Conservation (phyloP, 805 yeast genomes). For the Ogataea nitratoaversa region DNA sequence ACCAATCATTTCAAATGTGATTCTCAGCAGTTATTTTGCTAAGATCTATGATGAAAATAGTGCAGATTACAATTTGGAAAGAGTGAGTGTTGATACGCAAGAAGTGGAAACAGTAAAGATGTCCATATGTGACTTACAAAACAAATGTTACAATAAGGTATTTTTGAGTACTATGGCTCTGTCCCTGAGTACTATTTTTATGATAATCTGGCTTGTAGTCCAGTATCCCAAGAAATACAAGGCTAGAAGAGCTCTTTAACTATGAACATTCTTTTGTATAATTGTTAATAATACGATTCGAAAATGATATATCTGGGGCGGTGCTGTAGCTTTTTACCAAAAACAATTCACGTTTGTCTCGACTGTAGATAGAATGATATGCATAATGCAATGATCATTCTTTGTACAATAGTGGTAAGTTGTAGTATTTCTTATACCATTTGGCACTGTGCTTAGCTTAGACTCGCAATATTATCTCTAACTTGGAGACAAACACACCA, state of each 20-base stretch:
- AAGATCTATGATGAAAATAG: constrained; percentile 50
- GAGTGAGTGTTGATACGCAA: not conserved
- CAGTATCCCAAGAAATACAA: not conserved
- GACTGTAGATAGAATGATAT: too few species aligned
- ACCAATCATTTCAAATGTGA: constrained; percentile 58
- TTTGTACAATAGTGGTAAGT: too few species aligned
- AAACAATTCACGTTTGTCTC: too few species aligned
- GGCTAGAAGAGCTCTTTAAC: not conserved
- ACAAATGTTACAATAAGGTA: constrained; percentile 35
- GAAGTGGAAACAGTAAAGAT: constrained; percentile 2
- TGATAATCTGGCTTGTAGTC: constrained; percentile 1
- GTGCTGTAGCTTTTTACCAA: too few species aligned
- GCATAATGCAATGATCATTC: too few species aligned
- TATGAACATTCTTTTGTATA: too few species aligned
- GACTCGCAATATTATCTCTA: too few species aligned
- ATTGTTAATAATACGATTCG: too few species aligned
- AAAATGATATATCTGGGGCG: too few species aligned
- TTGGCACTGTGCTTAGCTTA: too few species aligned
- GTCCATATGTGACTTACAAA: constrained; percentile 21
- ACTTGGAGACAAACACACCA: too few species aligned
- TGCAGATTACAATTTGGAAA: constrained; percentile 7
- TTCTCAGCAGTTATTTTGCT: constrained; percentile 63
- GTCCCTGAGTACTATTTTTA: not conserved
- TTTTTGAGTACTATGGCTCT: constrained; percentile 32
- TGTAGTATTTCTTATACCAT: too few species aligned